phyloP scores from a whole-genome alignment of 805 yeast genomes.

The Kodamaea neixiangensis region DNA sequence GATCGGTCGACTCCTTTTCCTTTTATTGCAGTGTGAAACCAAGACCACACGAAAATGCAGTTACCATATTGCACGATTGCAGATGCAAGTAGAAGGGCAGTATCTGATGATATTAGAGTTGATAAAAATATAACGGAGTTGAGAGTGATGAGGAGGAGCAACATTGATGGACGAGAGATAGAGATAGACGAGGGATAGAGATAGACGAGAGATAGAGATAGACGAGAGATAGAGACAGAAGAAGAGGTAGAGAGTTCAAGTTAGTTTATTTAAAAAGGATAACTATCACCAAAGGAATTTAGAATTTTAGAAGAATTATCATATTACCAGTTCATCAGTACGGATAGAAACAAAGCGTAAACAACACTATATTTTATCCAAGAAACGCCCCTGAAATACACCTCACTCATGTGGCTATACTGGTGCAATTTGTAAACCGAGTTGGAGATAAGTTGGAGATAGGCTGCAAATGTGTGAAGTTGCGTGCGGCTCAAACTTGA shows the following conservation, averaged over 20 bases:
- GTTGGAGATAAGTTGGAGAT: not conserved
- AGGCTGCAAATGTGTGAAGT: not conserved
- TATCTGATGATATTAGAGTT: too few relatives aligned
- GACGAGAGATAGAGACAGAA: not conserved
- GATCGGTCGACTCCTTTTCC: not conserved
- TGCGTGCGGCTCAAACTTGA: constrained; percentile 1
- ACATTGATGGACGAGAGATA: not conserved
- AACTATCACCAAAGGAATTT: too few relatives aligned
- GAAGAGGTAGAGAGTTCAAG: not conserved
- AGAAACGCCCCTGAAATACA: not conserved
- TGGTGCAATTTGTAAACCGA: not conserved
- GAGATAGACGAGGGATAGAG: not conserved
- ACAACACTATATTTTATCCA: not conserved
- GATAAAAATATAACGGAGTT: too few relatives aligned
- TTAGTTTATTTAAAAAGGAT: too few relatives aligned
- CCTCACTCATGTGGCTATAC: not conserved
- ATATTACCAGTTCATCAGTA: too few relatives aligned
- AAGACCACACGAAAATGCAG: not conserved
- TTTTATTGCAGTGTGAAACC: not conserved
- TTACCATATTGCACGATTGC: not conserved
- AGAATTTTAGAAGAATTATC: too few relatives aligned
- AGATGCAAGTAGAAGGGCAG: too few relatives aligned
- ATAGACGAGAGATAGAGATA: not conserved
- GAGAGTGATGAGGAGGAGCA: not conserved
- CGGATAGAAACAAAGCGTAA: too few relatives aligned